Base-by-base conservation (phyloP, 106 monocot genomes). In the Narthecium ossifragum region DNA sequence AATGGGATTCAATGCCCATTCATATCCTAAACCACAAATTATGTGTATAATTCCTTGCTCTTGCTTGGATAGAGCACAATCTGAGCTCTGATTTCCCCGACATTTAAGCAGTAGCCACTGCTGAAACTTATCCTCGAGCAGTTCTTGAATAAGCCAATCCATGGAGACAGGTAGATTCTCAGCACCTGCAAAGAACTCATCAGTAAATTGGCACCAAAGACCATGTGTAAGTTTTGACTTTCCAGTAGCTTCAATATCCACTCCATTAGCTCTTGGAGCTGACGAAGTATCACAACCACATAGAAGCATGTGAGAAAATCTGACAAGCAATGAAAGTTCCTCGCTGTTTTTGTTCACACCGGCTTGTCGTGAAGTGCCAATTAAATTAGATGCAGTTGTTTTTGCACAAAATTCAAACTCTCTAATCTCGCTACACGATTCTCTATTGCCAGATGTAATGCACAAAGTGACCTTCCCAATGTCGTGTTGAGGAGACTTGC, bases 1-100 rank as follows among this genome's bases (percentile, higher is more conserved):
- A 62, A 96, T 69, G 23, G 78, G 75, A 73, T 36, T 66, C 55
- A 96, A 72, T 22, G 86, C 96, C 96, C 96, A 96, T 22, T 72
- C 80, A 74, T 83, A 96, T 27, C 96, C 96, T 57, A 96, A 71
- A 25, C 81, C 86, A 71, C 86, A 83, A 39, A 96, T 67, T 52
- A 80, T 54, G 59, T 96, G 96, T 60, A 96, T 79, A 55, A 96
- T 76, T 41, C 86, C 66, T 66, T 78, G 73, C 28, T 90, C 96
- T 62, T 81, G 61, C 66, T 78, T 96, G 24, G 90, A 78, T 4
- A 87, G 34, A 39, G 36, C 32, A 62, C 61, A 64, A 22, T 23
- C 61, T 57, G 57, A 36, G 14, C 34, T 57, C 48, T 74, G 54
- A 51, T 60, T 31, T 15, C 28, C n/a, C 12, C 53, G 48, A 26